Evolutionary conservation across 768 basidiomycete species (phyloP).

Genomic region (Phlegmacium glaucopus): DNA sequence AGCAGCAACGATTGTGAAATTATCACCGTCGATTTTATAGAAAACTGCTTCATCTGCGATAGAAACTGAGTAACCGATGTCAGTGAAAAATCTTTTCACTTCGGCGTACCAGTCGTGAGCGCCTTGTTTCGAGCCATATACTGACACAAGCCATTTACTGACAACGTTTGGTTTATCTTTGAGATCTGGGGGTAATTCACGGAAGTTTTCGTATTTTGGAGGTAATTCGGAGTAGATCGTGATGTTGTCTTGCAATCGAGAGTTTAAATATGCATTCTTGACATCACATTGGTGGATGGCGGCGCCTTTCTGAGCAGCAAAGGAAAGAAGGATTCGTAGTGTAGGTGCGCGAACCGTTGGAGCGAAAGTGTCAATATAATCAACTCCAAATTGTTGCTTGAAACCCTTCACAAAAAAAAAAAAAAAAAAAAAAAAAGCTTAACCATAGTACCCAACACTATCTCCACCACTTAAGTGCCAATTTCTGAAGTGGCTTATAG

Average conservation of each 20-base stretch:
- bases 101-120: slow-evolving; percentile 2
- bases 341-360: not conserved
- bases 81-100: not conserved
- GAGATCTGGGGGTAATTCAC: not conserved
- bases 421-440: no score
- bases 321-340: not conserved
- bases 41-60: slow-evolving; percentile 6
- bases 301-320: not conserved
- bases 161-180: no score
- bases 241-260: not conserved
- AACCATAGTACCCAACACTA: no score
- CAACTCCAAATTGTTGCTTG: not conserved
- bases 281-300: not conserved
- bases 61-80: slow-evolving; percentile 4
- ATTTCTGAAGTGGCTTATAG: no score
- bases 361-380: not conserved
- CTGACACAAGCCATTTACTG: not conserved
- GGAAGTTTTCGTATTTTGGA: not conserved
- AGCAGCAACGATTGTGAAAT: no score
- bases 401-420: no score
- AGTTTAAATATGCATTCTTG: no score
- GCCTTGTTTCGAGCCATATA: slow-evolving; percentile 8
- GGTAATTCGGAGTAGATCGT: not conserved
- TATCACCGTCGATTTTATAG: not conserved
- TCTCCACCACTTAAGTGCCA: no score